These are phyloP conservation scores for Solanum acaule DNA, from an alignment of 257 asterid species.

Conservation along the genomic window DNA sequence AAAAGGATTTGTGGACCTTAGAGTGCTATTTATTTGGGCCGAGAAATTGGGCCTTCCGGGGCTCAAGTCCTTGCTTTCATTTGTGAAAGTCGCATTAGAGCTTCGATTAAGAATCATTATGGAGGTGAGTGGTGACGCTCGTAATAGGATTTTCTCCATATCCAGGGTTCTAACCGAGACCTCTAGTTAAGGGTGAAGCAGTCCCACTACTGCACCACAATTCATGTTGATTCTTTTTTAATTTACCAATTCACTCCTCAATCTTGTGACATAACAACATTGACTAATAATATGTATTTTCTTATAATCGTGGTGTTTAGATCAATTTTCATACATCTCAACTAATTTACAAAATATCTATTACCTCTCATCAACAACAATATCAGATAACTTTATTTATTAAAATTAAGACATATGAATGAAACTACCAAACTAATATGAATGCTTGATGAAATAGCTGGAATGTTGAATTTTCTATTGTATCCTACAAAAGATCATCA, in stretches of 20 bases:
- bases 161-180: rapidly evolving
- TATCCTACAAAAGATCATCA: not conserved
- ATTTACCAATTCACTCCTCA: not conserved
- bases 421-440: not conserved
- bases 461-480: not conserved
- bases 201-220: not conserved
- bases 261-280: not conserved
- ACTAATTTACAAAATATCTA: not conserved
- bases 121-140: not conserved
- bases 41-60: not conserved
- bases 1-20: not conserved
- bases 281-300: not conserved
- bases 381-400: not conserved
- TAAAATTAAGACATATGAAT: not conserved
- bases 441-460: not conserved
- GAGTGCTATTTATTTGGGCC: not conserved
- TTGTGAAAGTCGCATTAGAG: not conserved
- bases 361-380: rapidly evolving
- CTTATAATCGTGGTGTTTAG: not conserved
- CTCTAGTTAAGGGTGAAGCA: too few relatives aligned
- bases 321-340: not conserved
- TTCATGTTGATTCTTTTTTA: too few relatives aligned
- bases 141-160: not conserved
- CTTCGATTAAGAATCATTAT: too few relatives aligned
- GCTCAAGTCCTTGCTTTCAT: not conserved